These are phyloP conservation scores for Cercospora nicotianae DNA, from an alignment of 2,329 filamentous ascomycete genomes.

Conservation along the genomic window DNA sequence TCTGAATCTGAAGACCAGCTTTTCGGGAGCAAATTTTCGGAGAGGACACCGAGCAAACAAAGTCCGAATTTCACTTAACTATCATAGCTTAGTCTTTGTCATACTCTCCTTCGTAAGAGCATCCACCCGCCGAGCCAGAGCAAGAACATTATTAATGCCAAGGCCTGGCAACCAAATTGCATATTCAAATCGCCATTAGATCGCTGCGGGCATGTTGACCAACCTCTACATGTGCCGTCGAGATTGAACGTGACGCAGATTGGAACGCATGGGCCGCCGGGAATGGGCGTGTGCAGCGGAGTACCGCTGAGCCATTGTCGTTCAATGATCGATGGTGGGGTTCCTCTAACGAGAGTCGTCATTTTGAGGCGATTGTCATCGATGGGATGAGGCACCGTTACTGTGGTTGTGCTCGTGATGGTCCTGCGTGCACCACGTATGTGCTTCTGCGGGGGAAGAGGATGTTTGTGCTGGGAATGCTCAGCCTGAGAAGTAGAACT, in stretches of 20 bases:
- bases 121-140: not conserved
- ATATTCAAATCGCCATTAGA: not conserved
- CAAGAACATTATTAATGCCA: not conserved
- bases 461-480: not conserved
- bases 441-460: not conserved
- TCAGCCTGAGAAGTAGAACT: not conserved
- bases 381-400: not conserved
- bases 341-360: not conserved
- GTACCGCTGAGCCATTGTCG: not conserved
- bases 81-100: not conserved
- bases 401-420: not conserved
- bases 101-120: not conserved
- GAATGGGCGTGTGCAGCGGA: not conserved
- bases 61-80: not conserved
- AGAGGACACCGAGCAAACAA: not conserved
- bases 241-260: not conserved
- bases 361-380: not conserved
- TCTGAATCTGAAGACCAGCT: not conserved
- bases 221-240: not conserved
- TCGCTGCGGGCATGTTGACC: not conserved
- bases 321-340: not conserved
- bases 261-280: not conserved
- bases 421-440: not conserved
- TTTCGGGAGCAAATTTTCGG: not conserved
- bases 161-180: not conserved